Conservation (phyloP, 495 filamentous ascomycete species). For the Penicillium antarcticum region DNA sequence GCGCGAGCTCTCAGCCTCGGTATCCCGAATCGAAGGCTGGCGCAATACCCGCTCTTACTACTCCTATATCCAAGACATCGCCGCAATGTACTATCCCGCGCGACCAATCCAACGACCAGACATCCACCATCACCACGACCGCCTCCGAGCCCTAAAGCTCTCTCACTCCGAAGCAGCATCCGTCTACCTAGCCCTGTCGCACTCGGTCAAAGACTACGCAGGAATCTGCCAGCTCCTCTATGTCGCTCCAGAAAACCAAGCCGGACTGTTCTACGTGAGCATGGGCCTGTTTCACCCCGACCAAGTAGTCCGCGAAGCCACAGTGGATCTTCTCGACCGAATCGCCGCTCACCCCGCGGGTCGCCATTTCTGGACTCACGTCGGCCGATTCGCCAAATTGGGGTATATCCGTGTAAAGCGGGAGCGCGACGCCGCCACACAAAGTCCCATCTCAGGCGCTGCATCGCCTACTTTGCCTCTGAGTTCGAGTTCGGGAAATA, state of each 20-base stretch:
- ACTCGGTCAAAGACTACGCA: slow-evolving; percentile 75
- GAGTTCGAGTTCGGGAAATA: slow-evolving; percentile 14
- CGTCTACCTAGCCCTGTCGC: slow-evolving; percentile 76
- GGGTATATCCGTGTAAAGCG: slow-evolving; percentile 66
- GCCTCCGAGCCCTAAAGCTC: slow-evolving; percentile 74
- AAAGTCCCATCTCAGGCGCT: slow-evolving; percentile 19
- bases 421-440: slow-evolving; percentile 51
- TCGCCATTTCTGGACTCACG: slow-evolving; percentile 82
- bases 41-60: slow-evolving; percentile 92
- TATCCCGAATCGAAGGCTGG: slow-evolving; percentile 93
- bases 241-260: slow-evolving; percentile 80
- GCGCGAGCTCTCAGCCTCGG: slow-evolving; percentile 82
- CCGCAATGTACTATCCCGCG: slow-evolving; percentile 46
- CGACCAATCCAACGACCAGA: slow-evolving; percentile 81
- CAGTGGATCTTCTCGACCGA: slow-evolving; percentile 76
- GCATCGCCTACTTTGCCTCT: slow-evolving; percentile 5
- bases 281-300: slow-evolving; percentile 93
- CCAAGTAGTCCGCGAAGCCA: slow-evolving; percentile 69
- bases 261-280: slow-evolving; percentile 86
- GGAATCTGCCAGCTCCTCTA: slow-evolving; percentile 86
- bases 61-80: slow-evolving; percentile 82
- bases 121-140: slow-evolving; percentile 87
- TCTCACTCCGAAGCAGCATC: slow-evolving; percentile 65
- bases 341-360: slow-evolving; percentile 86
- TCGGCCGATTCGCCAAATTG: slow-evolving; percentile 86